Evolutionary conservation across 2,329 filamentous ascomycete species (phyloP), one percentile per base, ranked within the genome.

Genomic region (Neonectria ditissima): DNA sequence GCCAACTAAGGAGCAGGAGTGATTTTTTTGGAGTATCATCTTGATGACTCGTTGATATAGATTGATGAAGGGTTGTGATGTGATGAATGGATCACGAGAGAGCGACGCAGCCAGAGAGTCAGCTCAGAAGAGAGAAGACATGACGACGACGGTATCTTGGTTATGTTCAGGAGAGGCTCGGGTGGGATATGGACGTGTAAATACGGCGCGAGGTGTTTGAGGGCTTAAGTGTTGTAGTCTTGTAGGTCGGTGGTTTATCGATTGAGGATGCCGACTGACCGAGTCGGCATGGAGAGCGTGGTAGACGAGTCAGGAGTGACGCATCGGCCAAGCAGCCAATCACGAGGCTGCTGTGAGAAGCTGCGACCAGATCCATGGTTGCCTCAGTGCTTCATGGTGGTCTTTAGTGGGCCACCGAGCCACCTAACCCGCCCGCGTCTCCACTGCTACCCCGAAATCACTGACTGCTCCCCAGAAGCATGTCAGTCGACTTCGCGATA

Each of bases 281-380:
- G 59, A 66, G 53, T 60, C 41, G 55, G 57, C 56, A 48, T 34
- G 24, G 26, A 18, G 41, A 55, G 50, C 34, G 44, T 24, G 44
- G 44, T 10, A 52, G 54, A 16, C 66, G 65, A 71, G 70, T 71
- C 67, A 72, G 61, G 69, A 69, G 67, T 73, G 71, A 73, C 71
- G 65, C 71, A 73, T 73, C 71, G 65, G 68, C 62, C 54, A 67
- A 55, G 43, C 39, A 47, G 28, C 71, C 71, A 73, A 73, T 73
- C 71, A 73, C 22, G 48, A 41, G 44, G 59, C 51, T 8, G 45
- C 51, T 34, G 57, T 52, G 34, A 63, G 60, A 69, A 60, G 55
- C 67, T 70, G 67, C 59, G 55, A 44, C 16, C 5, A 14, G 59
- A 45, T 22, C 54, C n/a, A 41, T 69, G 59, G 69, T 62, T 34